Percentiles rank a stretch among this genome's conserved stretches.
phyloP scores from a whole-genome alignment of 2,329 filamentous ascomycete genomes.

The Claviceps spartinae region DNA sequence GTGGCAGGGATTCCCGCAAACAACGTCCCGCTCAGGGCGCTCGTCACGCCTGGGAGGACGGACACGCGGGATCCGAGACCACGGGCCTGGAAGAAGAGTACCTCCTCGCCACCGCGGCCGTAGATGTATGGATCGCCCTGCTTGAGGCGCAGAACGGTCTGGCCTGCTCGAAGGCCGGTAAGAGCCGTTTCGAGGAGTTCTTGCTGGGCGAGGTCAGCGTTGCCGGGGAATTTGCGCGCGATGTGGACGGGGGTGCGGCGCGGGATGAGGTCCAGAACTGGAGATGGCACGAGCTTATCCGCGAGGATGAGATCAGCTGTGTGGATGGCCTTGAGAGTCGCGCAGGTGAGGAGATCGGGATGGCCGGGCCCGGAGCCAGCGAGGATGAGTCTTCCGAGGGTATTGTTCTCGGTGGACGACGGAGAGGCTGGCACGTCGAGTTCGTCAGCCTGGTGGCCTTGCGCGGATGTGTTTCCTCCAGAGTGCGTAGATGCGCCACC shows the following conservation, averaged over 20 bases:
- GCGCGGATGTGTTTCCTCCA: too few species aligned
- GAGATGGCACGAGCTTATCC: constrained; percentile 73
- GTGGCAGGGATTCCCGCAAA: constrained; percentile 83
- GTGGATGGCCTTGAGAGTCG: constrained; percentile 64
- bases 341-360: constrained; percentile 76
- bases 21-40: constrained; percentile 71
- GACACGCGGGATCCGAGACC: constrained; percentile 50
- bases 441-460: too few species aligned
- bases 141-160: constrained; percentile 78
- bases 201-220: constrained; percentile 84
- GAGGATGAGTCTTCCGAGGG: constrained; percentile 61
- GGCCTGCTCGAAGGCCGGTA: constrained; percentile 48
- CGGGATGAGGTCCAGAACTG: constrained; percentile 79
- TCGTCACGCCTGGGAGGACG: constrained; percentile 84
- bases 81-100: constrained; percentile 62
- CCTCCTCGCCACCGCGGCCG: constrained; percentile 87
- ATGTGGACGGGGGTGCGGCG: constrained; percentile 82
- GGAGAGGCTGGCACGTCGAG: too few species aligned
- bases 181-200: constrained; percentile 74
- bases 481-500: constrained; percentile 34
- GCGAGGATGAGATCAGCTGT: constrained; percentile 67
- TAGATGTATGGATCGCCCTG: constrained; percentile 97
- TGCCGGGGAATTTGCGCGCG: constrained; percentile 93
- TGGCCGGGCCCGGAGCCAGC: constrained; percentile 89
- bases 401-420: constrained; percentile 15